Conservation (phyloP, 2,329 filamentous ascomycete species). For the Berkeleyomyces rouxiae region DNA sequence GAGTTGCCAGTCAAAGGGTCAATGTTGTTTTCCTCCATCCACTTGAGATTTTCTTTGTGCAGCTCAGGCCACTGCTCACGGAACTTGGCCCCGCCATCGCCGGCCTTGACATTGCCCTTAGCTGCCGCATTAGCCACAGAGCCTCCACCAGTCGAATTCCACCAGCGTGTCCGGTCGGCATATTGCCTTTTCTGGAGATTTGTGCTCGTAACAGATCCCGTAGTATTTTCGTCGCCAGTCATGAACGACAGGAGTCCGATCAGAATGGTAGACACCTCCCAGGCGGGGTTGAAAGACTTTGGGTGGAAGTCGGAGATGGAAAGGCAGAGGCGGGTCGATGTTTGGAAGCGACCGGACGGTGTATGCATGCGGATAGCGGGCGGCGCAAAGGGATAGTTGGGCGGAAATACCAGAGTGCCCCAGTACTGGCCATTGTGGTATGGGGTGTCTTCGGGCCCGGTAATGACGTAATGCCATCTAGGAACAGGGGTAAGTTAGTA, state of each 20-base stretch:
- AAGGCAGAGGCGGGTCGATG: slow-evolving; percentile 78
- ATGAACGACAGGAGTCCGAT: slow-evolving; percentile 93
- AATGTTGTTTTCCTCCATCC: slow-evolving; percentile 72
- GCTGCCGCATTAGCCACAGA: slow-evolving; percentile 40
- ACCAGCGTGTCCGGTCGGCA: slow-evolving; percentile 71
- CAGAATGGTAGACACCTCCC: slow-evolving; percentile 93
- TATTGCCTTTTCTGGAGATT: slow-evolving; percentile 62
- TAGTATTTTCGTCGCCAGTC: slow-evolving; percentile 98
- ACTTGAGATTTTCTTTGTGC: slow-evolving; percentile 77
- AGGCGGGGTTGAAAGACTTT: slow-evolving; percentile 93
- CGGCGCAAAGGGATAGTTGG: slow-evolving; percentile 93
- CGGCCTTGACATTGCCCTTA: slow-evolving; percentile 74
- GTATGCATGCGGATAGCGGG: slow-evolving; percentile 99
- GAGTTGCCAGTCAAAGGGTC: slow-evolving; percentile 60
- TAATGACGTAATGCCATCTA: slow-evolving; percentile 91
- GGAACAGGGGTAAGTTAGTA: slow-evolving; percentile 14
- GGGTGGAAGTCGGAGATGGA: slow-evolving; percentile 97
- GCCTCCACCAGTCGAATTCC: slow-evolving; percentile 88
- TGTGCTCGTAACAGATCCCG: slow-evolving; percentile 66
- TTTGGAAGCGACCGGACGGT: slow-evolving; percentile 86
- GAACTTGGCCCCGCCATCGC: slow-evolving; percentile 87
- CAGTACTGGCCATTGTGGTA: slow-evolving; percentile 95
- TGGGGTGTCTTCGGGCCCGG: slow-evolving; percentile 81
- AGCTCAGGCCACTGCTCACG: slow-evolving; percentile 76
- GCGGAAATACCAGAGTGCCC: slow-evolving; percentile 88